Base-by-base conservation (phyloP, 2,329 filamentous ascomycete genomes). In the Fusarium buxicola region DNA sequence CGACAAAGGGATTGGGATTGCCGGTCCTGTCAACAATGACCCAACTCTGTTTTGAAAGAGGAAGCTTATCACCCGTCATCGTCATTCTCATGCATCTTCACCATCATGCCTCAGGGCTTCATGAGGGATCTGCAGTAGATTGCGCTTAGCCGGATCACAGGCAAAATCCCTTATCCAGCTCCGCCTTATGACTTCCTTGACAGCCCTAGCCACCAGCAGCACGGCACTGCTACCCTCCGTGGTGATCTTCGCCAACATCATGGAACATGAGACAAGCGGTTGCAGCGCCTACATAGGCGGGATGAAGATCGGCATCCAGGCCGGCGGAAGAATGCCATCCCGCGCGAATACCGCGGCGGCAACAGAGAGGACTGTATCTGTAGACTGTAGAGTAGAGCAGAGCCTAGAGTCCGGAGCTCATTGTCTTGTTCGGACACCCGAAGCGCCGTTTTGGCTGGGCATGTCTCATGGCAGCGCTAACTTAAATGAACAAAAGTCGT, bases 301-400 rank as follows among this genome's bases (percentile, higher is more conserved):
- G 62, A 62, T 57, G 58, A 68, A 55, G 66, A 68, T 68, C 61
- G 55, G 55, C 64, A 58, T 40, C 47, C 30, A 46, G 58, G 55
- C 38, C 25, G 40, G 44, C 15, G 32, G 16, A 44, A 49, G 53
- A 46, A 47, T 27, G 27, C 21, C 28, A 28, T 28, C 39, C 58
- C 44, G 27, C 32, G 38, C 27, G 36, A 41, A 24, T 56, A 51
- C 58, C 48, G 36, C 30, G 28, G 45, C 52, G 34, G 53, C 49
- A 55, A 27, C 36, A 35, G 18, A 18, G 28, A 35, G 40, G 25
- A 12, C 53, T 56, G 21, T 6, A 21, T n/a, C n/a, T n/a, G n/a
- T n/a, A n/a, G n/a, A n/a, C n/a, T 6, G 21, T 21, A 21, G 21
- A 21, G 21, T 21, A 21, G 21, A 21, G 21, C 7, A 18, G 7